phyloP scores from a whole-genome alignment of 345 rosid species.

The Turnera subulata region DNA sequence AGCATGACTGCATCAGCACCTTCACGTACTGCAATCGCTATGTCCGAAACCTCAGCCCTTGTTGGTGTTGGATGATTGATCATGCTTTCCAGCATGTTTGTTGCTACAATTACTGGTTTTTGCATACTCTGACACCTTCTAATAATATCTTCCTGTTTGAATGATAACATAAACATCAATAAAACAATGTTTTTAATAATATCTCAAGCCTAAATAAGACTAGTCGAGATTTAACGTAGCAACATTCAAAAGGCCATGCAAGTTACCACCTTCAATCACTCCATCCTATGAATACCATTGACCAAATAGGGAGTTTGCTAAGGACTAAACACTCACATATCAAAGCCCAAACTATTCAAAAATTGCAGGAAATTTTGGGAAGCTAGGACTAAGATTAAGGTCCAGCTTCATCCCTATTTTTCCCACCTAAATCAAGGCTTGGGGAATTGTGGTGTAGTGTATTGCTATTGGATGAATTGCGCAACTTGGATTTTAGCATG shows the following conservation, averaged over 20 bases:
- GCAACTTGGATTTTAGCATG: too few species aligned
- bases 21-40: constrained; percentile 92
- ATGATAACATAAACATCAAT: constrained; percentile 4
- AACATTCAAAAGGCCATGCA: too few species aligned
- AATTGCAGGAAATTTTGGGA: too few species aligned
- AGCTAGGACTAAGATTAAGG: too few species aligned
- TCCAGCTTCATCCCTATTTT: too few species aligned
- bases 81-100: constrained; percentile 99
- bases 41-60: constrained; percentile 97
- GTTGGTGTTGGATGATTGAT: constrained; percentile 97
- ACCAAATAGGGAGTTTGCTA: neutral
- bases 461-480: too few species aligned
- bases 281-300: too few species aligned
- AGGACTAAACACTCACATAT: neutral
- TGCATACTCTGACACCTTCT: constrained; percentile 81
- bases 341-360: too few species aligned
- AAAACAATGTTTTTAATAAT: neutral
- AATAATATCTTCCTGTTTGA: constrained; percentile 78
- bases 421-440: too few species aligned
- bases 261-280: too few species aligned
- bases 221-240: neutral
- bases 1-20: constrained; percentile 98
- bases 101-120: constrained; percentile 92
- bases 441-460: too few species aligned
- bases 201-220: too few species aligned